phyloP scores from a whole-genome alignment of 2,329 filamentous ascomycete genomes.

The Fusarium illudens region DNA sequence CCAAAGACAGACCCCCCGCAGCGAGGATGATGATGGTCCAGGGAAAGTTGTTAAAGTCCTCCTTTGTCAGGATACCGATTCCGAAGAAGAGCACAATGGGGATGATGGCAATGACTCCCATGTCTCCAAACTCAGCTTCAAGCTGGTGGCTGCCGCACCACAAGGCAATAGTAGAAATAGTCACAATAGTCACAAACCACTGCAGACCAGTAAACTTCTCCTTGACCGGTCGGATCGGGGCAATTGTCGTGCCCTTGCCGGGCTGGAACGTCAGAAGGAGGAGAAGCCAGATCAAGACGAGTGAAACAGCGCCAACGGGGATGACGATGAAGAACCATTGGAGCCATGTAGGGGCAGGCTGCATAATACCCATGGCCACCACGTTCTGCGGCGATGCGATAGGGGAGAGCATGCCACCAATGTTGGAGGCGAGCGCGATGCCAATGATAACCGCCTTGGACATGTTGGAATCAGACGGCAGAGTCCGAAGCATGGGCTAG shows the following conservation, averaged over 20 bases:
- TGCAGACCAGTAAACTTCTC: conserved; percentile 89
- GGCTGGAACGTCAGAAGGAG: conserved; percentile 87
- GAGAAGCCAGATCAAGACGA: conserved; percentile 88
- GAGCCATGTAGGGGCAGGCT: conserved; percentile 88
- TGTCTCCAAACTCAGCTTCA: conserved; percentile 89
- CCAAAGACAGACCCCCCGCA: conserved; percentile 88
- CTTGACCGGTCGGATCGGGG: conserved; percentile 88
- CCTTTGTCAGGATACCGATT: conserved; percentile 93
- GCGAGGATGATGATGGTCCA: conserved; percentile 99
- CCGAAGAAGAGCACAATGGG: conserved; percentile 97
- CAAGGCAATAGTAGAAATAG: conserved; percentile 82
- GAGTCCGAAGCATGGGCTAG: conserved; percentile 90
- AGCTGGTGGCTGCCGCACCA: conserved; percentile 95
- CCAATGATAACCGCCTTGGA: conserved; percentile 94
- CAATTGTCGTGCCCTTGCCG: conserved; percentile 84
- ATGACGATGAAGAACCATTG: conserved; percentile 97
- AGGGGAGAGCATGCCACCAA: conserved; percentile 94
- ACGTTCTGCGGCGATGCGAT: conserved; percentile 98
- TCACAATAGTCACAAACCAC: conserved; percentile 90
- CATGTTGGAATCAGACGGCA: conserved; percentile 90
- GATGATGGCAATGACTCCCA: conserved; percentile 98
- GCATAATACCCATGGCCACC: conserved; percentile 95
- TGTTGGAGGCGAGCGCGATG: conserved; percentile 93
- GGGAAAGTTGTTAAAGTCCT: conserved; percentile 99
- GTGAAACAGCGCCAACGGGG: conserved; percentile 88